Evolutionary conservation across 192 early-diverging fungal genomes (phyloP).

Genomic region (Backusella sp.): DNA sequence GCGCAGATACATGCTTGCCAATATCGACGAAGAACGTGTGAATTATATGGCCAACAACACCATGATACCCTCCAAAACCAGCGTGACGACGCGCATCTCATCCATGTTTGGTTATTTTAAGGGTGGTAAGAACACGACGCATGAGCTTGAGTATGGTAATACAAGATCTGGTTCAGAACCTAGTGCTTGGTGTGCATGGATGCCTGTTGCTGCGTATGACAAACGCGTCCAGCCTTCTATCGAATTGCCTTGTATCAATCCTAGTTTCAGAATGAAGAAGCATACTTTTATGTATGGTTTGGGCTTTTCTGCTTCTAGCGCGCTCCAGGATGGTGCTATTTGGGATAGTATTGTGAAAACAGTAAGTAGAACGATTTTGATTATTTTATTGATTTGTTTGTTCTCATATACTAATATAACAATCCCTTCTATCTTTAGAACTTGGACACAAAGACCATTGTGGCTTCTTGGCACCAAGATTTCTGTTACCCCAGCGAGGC

Average conservation of each 20-base stretch:
- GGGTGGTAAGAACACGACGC: slow-evolving; percentile 34
- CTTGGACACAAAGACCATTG: slow-evolving; percentile 31
- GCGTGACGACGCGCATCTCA: slow-evolving; percentile 5
- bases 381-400: neutral
- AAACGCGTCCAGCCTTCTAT: slow-evolving; percentile 27
- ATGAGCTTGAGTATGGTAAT: neutral
- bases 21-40: slow-evolving; percentile 51
- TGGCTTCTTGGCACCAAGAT: slow-evolving; percentile 50
- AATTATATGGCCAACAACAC: slow-evolving; percentile 43
- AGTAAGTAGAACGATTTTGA: slow-evolving; percentile 25
- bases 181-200: slow-evolving; percentile 22
- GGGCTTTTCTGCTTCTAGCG: slow-evolving; percentile 36
- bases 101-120: slow-evolving; percentile 21
- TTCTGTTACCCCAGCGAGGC: slow-evolving; percentile 83
- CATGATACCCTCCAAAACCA: slow-evolving; percentile 17
- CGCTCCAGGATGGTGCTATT: slow-evolving; percentile 28
- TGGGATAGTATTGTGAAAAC: slow-evolving; percentile 50
- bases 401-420: neutral
- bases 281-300: slow-evolving; percentile 41
- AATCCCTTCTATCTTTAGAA: slow-evolving; percentile 19
- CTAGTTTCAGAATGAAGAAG: slow-evolving; percentile 20
- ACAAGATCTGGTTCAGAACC: neutral
- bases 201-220: slow-evolving; percentile 29
- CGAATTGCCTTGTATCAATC: slow-evolving; percentile 44
- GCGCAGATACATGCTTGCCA: slow-evolving; percentile 59